Percentiles rank a stretch among this genome's conserved stretches.
phyloP scores from a whole-genome alignment of 305 asterid species.

The Solanum hybrid region DNA sequence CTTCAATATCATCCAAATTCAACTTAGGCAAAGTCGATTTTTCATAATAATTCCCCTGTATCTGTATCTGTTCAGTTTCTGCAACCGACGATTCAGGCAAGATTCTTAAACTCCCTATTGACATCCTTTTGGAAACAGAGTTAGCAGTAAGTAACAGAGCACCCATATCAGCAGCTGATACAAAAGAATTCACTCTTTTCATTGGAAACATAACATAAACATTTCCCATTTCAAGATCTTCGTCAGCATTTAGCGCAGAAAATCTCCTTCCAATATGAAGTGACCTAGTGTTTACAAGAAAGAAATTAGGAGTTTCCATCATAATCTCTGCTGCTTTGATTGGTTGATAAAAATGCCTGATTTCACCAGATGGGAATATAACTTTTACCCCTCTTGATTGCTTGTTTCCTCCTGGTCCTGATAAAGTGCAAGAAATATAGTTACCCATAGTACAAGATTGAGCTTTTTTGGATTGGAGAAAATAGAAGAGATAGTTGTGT shows the following conservation, averaged over 20 bases:
- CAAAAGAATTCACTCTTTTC: slow-evolving; percentile 31
- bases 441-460: slow-evolving; percentile 19
- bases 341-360: slow-evolving; percentile 20
- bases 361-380: slow-evolving; percentile 39
- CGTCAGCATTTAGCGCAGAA: slow-evolving; percentile 34
- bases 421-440: slow-evolving; percentile 23
- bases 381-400: slow-evolving; percentile 33
- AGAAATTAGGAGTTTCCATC: slow-evolving; percentile 41
- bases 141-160: slow-evolving; percentile 27
- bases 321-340: slow-evolving; percentile 52
- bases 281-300: slow-evolving; percentile 28
- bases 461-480: neutral
- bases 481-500: too few species aligned
- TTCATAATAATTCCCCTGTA: neutral
- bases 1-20: slow-evolving; percentile 31
- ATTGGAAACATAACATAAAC: slow-evolving; percentile 30
- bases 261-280: slow-evolving; percentile 27
- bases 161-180: slow-evolving; percentile 32
- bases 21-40: slow-evolving; percentile 2
- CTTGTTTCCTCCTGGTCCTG: slow-evolving; percentile 9
- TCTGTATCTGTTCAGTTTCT: neutral
- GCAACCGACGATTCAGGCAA: slow-evolving; percentile 16
- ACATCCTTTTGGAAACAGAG: slow-evolving; percentile 21
- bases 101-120: slow-evolving; percentile 11
- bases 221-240: slow-evolving; percentile 34